Percentiles rank a stretch among this genome's conserved stretches.
Conservation (phyloP, 139 green algal genomes). For the Nannochloris sp. region DNA sequence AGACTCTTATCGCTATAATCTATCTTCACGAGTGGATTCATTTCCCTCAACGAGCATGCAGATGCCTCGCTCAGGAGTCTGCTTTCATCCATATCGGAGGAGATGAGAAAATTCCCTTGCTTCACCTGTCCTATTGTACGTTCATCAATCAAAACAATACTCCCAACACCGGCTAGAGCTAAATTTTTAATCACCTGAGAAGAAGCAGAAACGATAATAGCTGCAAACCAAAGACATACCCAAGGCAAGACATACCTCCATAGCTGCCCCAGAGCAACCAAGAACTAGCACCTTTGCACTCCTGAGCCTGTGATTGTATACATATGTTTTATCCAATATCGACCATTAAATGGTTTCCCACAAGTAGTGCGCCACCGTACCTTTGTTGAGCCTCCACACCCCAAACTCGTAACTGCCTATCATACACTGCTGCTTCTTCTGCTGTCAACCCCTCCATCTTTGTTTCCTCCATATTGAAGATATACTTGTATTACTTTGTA, state of each 20-base stretch:
- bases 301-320: slow-evolving; percentile 46
- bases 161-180: slow-evolving; percentile 74
- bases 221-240: neutral
- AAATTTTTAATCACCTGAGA: slow-evolving; percentile 86
- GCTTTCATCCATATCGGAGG: slow-evolving; percentile 8
- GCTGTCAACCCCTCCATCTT: slow-evolving; percentile 39
- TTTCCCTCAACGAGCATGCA: slow-evolving; percentile 57
- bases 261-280: slow-evolving; percentile 46
- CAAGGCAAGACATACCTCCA: slow-evolving; percentile 48
- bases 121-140: slow-evolving; percentile 14
- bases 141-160: slow-evolving; percentile 55
- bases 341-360: neutral
- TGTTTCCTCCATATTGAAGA: slow-evolving; percentile 8
- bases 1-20: slow-evolving; percentile 13
- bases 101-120: slow-evolving; percentile 64
- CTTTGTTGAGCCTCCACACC: slow-evolving; percentile 76
- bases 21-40: slow-evolving; percentile 81
- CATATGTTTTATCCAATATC: neutral
- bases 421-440: slow-evolving; percentile 69
- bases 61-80: slow-evolving; percentile 44
- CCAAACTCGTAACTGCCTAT: slow-evolving; percentile 83
- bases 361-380: slow-evolving; percentile 17
- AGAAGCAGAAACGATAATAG: neutral
- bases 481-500: too few relatives aligned
- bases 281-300: slow-evolving; percentile 52